Evolutionary conservation across 768 basidiomycete genomes (phyloP).

Genomic region (Pleurotus djamor): DNA sequence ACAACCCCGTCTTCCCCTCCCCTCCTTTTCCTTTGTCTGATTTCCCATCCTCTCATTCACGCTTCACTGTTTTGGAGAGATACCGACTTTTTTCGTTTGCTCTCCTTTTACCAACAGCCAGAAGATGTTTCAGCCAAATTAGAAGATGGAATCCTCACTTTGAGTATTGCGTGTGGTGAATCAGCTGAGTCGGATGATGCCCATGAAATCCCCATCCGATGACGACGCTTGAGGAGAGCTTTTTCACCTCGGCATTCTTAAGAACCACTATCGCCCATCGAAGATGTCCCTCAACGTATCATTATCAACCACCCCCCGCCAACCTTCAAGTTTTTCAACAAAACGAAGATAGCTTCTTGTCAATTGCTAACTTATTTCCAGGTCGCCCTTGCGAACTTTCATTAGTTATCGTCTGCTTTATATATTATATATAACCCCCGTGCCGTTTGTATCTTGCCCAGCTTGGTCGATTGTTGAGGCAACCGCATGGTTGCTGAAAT

Average conservation of each 20-base stretch:
- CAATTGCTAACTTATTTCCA: too few relatives aligned
- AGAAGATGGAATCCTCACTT: conserved; percentile 58
- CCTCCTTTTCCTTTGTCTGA: conserved; percentile 14
- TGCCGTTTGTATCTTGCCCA: too few relatives aligned
- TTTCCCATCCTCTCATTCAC: conserved; percentile 9
- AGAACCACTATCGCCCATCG: not conserved
- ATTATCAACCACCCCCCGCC: too few relatives aligned
- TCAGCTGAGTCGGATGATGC: conserved; percentile 41
- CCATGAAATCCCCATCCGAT: conserved; percentile 50
- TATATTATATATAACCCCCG: too few relatives aligned
- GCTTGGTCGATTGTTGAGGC: too few relatives aligned
- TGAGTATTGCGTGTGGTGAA: conserved; percentile 51
- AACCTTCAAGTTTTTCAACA: too few relatives aligned
- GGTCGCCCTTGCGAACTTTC: too few relatives aligned
- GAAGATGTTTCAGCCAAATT: conserved; percentile 54
- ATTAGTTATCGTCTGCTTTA: too few relatives aligned
- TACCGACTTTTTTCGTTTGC: conserved; percentile 14
- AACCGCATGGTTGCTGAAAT: too few relatives aligned
- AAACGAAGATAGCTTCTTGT: too few relatives aligned
- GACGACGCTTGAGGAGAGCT: conserved; percentile 17
- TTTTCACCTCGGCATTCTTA: not conserved
- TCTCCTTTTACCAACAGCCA: conserved; percentile 26
- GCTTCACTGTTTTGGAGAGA: conserved; percentile 15
- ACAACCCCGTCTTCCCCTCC: not conserved
- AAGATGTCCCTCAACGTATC: too few relatives aligned